Evolutionary conservation across 768 basidiomycete genomes (phyloP).

Genomic region (Suillus clintonianus): DNA sequence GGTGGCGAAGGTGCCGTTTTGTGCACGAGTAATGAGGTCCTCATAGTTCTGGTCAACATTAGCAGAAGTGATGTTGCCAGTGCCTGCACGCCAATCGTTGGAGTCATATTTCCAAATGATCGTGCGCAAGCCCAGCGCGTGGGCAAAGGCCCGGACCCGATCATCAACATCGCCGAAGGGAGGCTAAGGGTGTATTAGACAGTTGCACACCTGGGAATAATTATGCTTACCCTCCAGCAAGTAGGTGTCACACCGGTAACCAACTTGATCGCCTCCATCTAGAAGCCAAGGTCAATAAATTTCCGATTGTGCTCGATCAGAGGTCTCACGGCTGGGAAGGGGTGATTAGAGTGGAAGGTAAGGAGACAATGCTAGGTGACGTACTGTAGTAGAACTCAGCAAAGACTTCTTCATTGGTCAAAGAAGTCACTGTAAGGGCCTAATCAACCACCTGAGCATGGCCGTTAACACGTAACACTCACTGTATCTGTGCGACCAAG

Average conservation of each 20-base stretch:
- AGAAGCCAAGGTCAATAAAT: slow-evolving; percentile 2
- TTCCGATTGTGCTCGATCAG: neutral
- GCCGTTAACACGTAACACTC: slow-evolving; percentile 13
- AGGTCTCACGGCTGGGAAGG: slow-evolving; percentile 23
- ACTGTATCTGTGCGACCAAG: slow-evolving; percentile 48
- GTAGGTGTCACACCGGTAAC: slow-evolving; percentile 57
- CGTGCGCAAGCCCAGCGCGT: slow-evolving; percentile 66
- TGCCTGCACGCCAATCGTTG: slow-evolving; percentile 71
- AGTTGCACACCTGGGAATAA: neutral
- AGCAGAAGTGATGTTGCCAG: slow-evolving; percentile 42
- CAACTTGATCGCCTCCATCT: slow-evolving; percentile 57
- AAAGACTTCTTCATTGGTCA: slow-evolving; percentile 65
- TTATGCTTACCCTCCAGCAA: slow-evolving; percentile 54
- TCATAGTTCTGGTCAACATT: slow-evolving; percentile 57
- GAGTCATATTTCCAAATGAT: slow-evolving; percentile 75
- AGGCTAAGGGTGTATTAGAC: slow-evolving; percentile 37
- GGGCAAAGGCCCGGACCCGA: slow-evolving; percentile 71
- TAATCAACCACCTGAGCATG: neutral
- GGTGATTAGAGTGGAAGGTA: neutral
- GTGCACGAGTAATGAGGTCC: slow-evolving; percentile 47
- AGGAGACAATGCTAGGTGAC: slow-evolving; percentile 15
- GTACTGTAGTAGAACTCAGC: slow-evolving; percentile 78
- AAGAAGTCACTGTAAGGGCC: slow-evolving; percentile 48
- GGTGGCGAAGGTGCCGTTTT: slow-evolving; percentile 41
- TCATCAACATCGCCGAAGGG: slow-evolving; percentile 74